Evolutionary conservation across 1,139 yeast genomes (phyloP).

Genomic region (Magnusiomyces suaveolens): DNA sequence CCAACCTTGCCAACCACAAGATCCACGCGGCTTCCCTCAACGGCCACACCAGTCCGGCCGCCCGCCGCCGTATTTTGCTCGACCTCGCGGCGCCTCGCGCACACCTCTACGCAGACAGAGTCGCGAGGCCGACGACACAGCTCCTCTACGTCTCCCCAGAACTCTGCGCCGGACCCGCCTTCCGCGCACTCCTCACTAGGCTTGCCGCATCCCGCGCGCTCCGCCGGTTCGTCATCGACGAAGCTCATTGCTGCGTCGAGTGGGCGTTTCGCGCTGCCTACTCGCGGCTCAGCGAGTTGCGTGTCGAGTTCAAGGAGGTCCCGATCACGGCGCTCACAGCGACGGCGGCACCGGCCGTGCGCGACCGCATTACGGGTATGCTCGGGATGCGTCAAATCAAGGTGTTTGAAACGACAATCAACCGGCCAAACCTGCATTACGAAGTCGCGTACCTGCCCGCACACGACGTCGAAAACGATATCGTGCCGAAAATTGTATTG

Average conservation of each 20-base stretch:
- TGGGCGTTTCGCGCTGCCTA: constrained; percentile 92
- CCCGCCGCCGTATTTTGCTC: constrained; percentile 12
- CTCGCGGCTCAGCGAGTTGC: constrained; percentile 59
- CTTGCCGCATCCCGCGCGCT: constrained; percentile 13
- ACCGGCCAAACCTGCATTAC: constrained; percentile 68
- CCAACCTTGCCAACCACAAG: constrained; percentile 49
- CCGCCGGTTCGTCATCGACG: constrained; percentile 67
- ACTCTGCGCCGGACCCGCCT: constrained; percentile 24
- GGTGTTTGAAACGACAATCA: constrained; percentile 37
- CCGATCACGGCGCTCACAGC: constrained; percentile 87
- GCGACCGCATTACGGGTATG: too few relatives aligned
- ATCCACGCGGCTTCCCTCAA: constrained; percentile 47
- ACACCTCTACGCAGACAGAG: constrained; percentile 9
- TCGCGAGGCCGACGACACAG: constrained; percentile 19
- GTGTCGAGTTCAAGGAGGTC: constrained; percentile 55
- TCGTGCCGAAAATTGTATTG: constrained; percentile 43
- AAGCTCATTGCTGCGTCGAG: constrained; percentile 85
- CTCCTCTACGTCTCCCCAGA: constrained; percentile 86
- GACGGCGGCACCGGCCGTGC: constrained; percentile 50
- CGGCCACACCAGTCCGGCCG: constrained; percentile 17
- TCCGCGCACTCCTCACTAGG: constrained; percentile 19
- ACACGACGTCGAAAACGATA: constrained; percentile 39
- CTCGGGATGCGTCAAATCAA: too few relatives aligned
- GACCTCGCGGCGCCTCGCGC: background rate
- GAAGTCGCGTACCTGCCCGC: constrained; percentile 43